Evolutionary conservation across 2,329 filamentous ascomycete species (phyloP), one percentile per base, ranked within the genome.

Genomic region (Colletotrichum sp.): DNA sequence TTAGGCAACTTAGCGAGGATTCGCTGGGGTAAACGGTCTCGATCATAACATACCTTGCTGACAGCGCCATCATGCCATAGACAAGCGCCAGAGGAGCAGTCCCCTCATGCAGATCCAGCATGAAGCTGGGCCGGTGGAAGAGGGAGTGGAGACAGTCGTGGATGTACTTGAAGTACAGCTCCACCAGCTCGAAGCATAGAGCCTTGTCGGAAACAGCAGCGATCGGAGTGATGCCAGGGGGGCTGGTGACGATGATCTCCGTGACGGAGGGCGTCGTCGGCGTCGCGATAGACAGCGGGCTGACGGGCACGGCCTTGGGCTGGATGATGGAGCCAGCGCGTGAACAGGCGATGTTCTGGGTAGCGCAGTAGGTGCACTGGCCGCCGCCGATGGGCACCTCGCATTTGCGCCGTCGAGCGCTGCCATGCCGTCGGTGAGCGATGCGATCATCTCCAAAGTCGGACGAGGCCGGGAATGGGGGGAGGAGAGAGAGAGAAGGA

Each of bases 141-240:
- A 84, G 77, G 9, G 81, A 81, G 75, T 84, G 82, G 13, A 82
- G 82, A 70, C 82, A 79, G 43, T 83, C 82, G 67, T 84, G 82
- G 26, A 84, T 83, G 61, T 80, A 81, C 48, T 78, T 77, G 63
- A 84, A 80, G 65, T 85, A 84, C 7, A 83, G 76, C 55, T 84
- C 81, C 7, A 83, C 80, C 26, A 82, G 74, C 70, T 82, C 79
- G 55, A 75, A 77, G 36, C 77, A 78, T 6, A 78, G 60, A 2
- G 77, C 67, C 68, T 78, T 78, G 61, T 78, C 71, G 55, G 75
- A 64, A 13, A 78, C 77, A 24, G 75, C 77, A 9, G 75, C 77
- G 8, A 67, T 13, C 5, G 77, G 77, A 21, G 77, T 70, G 16
- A 77, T 77, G 48, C 68, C 72, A 15, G 68, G 48, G 9, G 72